phyloP scores from a whole-genome alignment of 1,284 basidiomycete species.

The Earliella scabrosa region DNA sequence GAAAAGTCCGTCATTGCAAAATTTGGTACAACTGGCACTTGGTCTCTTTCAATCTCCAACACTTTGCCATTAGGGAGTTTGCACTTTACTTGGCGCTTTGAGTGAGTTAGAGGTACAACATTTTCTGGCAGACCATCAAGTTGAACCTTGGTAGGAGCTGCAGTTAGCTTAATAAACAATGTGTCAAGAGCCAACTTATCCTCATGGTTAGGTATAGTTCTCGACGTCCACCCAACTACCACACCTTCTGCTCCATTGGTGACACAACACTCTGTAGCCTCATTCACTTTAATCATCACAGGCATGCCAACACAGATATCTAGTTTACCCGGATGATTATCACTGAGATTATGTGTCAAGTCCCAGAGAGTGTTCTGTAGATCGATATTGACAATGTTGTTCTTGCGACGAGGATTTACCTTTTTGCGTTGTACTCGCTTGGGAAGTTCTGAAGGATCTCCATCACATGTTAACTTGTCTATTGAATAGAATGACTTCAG shows the following conservation, averaged over 20 bases:
- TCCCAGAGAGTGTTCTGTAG: constrained; percentile 36
- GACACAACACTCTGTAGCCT: too few species aligned
- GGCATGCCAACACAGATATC: constrained; percentile 43
- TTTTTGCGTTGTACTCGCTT: background rate
- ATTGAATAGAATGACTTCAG: constrained; percentile 35
- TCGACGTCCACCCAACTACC: constrained; percentile 23
- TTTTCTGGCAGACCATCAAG: constrained; percentile 40
- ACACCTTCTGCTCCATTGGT: too few species aligned
- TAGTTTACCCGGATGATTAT: constrained; percentile 35
- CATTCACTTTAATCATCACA: too few species aligned
- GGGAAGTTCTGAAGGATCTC: background rate
- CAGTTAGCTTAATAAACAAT: constrained; percentile 40
- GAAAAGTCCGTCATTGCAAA: constrained; percentile 48
- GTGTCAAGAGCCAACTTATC: constrained; percentile 40
- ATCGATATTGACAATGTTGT: constrained; percentile 7
- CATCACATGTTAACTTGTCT: constrained; percentile 21
- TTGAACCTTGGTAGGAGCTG: constrained; percentile 34
- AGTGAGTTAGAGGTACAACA: constrained; percentile 39
- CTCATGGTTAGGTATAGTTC: constrained; percentile 40
- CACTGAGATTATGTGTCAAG: constrained; percentile 21
- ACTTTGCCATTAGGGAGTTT: constrained; percentile 32
- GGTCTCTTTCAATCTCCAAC: constrained; percentile 31
- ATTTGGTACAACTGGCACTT: constrained; percentile 41
- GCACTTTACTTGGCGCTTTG: constrained; percentile 17
- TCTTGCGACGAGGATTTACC: constrained; percentile 1